Evolutionary conservation across 139 green algal species (phyloP).

Genomic region (Monoraphidium neglectum): DNA sequence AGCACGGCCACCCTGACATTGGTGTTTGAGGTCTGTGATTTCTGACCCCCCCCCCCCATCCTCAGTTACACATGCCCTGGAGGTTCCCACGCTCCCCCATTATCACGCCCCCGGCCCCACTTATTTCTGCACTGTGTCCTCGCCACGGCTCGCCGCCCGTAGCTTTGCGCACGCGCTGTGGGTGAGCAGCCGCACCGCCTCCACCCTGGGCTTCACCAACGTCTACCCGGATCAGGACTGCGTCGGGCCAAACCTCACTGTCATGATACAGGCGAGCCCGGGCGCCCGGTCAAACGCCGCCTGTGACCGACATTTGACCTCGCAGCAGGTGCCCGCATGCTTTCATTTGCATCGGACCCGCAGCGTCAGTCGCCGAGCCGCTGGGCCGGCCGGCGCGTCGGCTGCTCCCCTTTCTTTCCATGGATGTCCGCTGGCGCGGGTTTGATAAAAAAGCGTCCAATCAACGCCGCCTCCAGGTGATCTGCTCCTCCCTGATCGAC

Average conservation of each 20-base stretch:
- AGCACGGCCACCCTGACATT: no score
- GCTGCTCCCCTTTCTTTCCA: neutral
- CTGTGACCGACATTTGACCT: neutral
- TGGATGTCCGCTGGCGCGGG: neutral
- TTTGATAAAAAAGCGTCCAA: neutral
- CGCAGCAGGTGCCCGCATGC: no score
- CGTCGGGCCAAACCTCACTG: conserved; percentile 45
- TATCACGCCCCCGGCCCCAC: no score
- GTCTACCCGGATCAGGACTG: conserved; percentile 50
- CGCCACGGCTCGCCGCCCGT: no score
- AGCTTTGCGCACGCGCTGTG: conserved; percentile 53
- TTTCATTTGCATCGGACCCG: neutral
- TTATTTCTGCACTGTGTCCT: no score
- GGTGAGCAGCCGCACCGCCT: conserved; percentile 52
- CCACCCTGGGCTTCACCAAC: conserved; percentile 54
- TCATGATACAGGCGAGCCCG: conserved; percentile 54
- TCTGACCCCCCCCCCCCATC: no score
- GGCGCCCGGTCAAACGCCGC: neutral
- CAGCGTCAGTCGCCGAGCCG: neutral
- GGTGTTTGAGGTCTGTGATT: no score
- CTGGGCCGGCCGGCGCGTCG: neutral
- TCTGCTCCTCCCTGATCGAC: conserved; percentile 50
- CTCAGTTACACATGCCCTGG: no score
- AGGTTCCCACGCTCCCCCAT: no score
- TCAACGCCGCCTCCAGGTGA: conserved; percentile 34